A percentile compares a stretch with the other conserved stretches of the same genome.
Conservation (phyloP, 2,329 filamentous ascomycete genomes). For the Exophiala calicioides region DNA sequence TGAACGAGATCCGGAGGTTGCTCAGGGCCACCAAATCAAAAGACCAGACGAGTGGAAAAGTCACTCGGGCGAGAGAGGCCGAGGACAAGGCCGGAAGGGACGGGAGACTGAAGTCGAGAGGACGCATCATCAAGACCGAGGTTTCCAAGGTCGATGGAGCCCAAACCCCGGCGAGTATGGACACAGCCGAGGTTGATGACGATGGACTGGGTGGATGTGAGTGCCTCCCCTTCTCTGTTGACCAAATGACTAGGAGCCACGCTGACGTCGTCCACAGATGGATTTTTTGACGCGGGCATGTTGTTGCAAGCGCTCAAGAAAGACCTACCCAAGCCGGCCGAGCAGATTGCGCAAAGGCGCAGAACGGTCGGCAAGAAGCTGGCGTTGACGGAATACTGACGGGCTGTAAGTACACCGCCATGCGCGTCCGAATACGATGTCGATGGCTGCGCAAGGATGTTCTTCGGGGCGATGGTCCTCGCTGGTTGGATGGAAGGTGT, state of each 20-base stretch:
- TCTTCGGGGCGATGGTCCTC: background rate
- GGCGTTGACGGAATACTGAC: conserved; percentile 49
- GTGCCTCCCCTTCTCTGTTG: conserved; percentile 43
- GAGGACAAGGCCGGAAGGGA: conserved; percentile 49
- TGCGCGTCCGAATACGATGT: no score
- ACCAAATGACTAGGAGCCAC: conserved; percentile 37
- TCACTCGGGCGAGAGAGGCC: conserved; percentile 62
- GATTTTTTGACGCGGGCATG: conserved; percentile 97
- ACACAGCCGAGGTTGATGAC: conserved; percentile 73
- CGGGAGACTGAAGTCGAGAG: conserved; percentile 66
- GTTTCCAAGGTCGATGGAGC: conserved; percentile 49
- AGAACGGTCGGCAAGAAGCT: conserved; percentile 52
- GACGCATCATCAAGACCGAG: conserved; percentile 52
- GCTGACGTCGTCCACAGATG: conserved; percentile 61
- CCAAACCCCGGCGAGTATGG: conserved; percentile 62
- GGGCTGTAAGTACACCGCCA: no score
- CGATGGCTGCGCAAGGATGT: background rate
- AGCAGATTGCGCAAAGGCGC: conserved; percentile 33
- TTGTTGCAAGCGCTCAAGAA: conserved; percentile 63
- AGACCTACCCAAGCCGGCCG: conserved; percentile 39
- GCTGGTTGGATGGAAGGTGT: conserved; percentile 9
- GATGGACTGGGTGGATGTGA: conserved; percentile 92
- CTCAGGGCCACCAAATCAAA: conserved; percentile 66
- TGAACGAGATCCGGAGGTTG: conserved; percentile 85
- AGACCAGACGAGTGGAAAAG: conserved; percentile 54